Evolutionary conservation across 495 filamentous ascomycete species (phyloP), one percentile per base, ranked within the genome.

Genomic region (Penicillium malachiteum): DNA sequence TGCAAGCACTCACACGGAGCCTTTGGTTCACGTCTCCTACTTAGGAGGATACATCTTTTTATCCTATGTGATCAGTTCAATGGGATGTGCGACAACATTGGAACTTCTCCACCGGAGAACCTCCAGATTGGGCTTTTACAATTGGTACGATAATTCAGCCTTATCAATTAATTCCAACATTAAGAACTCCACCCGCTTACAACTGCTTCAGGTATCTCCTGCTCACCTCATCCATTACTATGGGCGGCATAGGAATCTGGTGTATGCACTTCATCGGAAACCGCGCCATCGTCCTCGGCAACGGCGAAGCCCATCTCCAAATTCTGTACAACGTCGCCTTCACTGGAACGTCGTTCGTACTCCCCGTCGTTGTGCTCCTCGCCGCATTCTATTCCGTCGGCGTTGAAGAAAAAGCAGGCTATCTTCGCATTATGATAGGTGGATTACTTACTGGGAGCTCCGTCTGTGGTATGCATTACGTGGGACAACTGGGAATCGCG

Each of bases 391-490:
- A 84, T 38, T 77, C 82, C 21, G 80, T 85, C 38, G 84, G 81
- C 18, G 75, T 76, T 30, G 80, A 80, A 54, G 80, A 81, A 38
- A 74, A 65, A 31, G 72, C 87, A 11, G 79, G 74, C 32, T 80
- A 82, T 66, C 58, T 80, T 64, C 81, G 85, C 10, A 80, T 89
- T 13, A 42, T 72, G n/a, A 56, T 80, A 0, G 86, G 85, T 26
- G 90, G 91, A 1, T 54, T 82, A 5, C 70, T 91, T 40, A 84
- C 87, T 0, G 92, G 92, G 7, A 71, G 81, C 3, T 82, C 88
- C 16, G 85, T 95, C 50, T 88, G 87, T 51, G 92, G 87, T 5
- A 96, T 96, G 92, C 90, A 96, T 66, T 96, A 96, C 60, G 73
- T 95, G 42, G 90, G 90, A 26, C 89, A 95, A 63, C 79, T 87